Percentiles rank a stretch among this genome's conserved stretches.
Conservation (phyloP, 2,329 filamentous ascomycete species). For the Davidsoniella australis region DNA sequence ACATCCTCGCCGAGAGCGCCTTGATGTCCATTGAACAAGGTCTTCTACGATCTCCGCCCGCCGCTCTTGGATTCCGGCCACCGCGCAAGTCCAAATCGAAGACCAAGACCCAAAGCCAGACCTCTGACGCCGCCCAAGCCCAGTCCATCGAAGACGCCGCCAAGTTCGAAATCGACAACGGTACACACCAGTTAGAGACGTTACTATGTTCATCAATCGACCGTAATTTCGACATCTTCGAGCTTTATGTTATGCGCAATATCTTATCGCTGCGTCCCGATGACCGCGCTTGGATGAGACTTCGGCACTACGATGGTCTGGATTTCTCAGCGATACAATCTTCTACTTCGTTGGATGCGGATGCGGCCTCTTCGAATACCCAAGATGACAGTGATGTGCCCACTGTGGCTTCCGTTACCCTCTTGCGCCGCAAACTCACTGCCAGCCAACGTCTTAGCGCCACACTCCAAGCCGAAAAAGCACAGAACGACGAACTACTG, state of each 20-base stretch:
- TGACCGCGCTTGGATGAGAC: slow-evolving; percentile 60
- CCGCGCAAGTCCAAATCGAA: slow-evolving; percentile 23
- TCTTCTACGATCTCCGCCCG: slow-evolving; percentile 55
- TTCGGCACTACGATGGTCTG: slow-evolving; percentile 68
- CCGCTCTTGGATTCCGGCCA: slow-evolving; percentile 61
- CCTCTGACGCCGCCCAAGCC: slow-evolving; percentile 10
- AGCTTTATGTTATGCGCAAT: slow-evolving; percentile 81
- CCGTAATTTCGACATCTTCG: slow-evolving; percentile 70
- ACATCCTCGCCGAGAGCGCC: slow-evolving; percentile 79
- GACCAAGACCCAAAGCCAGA: not conserved
- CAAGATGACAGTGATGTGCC: slow-evolving; percentile 19
- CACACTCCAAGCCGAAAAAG: slow-evolving; percentile 50
- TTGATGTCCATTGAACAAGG: slow-evolving; percentile 76
- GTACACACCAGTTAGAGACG: slow-evolving; percentile 70
- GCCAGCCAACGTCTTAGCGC: slow-evolving; percentile 63
- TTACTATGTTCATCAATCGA: slow-evolving; percentile 66
- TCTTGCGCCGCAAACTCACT: slow-evolving; percentile 56
- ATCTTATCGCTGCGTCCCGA: slow-evolving; percentile 52
- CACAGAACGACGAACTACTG: slow-evolving; percentile 56
- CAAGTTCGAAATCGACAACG: slow-evolving; percentile 64
- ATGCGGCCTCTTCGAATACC: not conserved
- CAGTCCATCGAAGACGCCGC: slow-evolving; percentile 24
- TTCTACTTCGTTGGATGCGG: not conserved
- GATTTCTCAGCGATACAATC: slow-evolving; percentile 23
- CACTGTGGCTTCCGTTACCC: slow-evolving; percentile 50